Conservation (phyloP, 2,329 filamentous ascomycete genomes). For the Diaporthe humulicola region DNA sequence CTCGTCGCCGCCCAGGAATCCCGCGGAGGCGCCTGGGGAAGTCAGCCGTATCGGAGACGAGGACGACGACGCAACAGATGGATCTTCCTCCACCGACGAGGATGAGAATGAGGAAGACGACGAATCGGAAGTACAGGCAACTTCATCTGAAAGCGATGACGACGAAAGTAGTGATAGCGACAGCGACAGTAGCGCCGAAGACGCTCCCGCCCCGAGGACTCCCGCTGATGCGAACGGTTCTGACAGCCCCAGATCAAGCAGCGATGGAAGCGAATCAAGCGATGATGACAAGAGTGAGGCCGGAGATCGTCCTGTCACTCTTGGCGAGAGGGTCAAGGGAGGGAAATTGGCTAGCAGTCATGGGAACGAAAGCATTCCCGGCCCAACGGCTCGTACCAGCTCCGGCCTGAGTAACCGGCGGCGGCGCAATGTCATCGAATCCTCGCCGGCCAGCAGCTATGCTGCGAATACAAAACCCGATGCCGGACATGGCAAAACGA, state of each 20-base stretch:
- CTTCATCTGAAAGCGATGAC: conserved; percentile 31
- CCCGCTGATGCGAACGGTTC: conserved; percentile 31
- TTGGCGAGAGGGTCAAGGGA: neutral
- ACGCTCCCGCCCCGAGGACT: conserved; percentile 15
- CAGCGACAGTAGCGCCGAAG: conserved; percentile 47
- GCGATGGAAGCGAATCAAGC: neutral
- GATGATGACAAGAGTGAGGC: neutral
- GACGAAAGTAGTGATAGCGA: conserved; percentile 41
- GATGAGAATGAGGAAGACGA: conserved; percentile 39
- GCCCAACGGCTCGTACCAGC: neutral
- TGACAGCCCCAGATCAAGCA: conserved; percentile 27
- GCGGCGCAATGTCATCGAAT: conserved; percentile 2
- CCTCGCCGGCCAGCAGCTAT: conserved; percentile 15
- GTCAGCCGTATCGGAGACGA: conserved; percentile 37
- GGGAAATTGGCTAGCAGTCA: conserved; percentile 6
- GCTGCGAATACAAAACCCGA: neutral
- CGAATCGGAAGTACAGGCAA: conserved; percentile 6
- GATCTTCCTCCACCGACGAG: conserved; percentile 36
- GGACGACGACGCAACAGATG: conserved; percentile 38
- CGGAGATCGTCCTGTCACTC: neutral
- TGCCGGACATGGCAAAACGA: neutral
- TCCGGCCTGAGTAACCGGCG: neutral
- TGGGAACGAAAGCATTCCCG: conserved; percentile 12
- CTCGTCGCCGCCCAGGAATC: conserved; percentile 35
- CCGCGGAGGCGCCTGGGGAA: conserved; percentile 24